These are phyloP conservation scores for Wallacemonas sp. DNA, from an alignment of 208 protist genomes.

Conservation along the genomic window DNA sequence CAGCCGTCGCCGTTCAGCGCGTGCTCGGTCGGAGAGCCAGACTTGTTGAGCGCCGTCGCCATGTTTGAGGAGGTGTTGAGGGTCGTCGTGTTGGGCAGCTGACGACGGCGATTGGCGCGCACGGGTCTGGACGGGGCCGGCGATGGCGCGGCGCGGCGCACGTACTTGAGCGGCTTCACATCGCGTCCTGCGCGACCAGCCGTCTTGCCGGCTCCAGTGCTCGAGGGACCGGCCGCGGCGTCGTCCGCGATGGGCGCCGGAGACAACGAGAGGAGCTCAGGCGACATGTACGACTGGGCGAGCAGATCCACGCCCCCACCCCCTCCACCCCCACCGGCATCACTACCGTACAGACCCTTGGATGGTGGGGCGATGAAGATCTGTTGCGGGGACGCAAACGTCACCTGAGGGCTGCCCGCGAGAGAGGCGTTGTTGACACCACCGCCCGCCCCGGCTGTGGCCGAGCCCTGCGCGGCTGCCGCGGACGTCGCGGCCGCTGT, in stretches of 20 bases:
- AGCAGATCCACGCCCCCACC: neutral
- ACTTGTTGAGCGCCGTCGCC: neutral
- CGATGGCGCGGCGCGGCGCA: conserved; percentile 42
- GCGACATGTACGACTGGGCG: conserved; percentile 9
- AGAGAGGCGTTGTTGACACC: neutral
- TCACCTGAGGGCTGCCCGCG: neutral
- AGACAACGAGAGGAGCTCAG: conserved; percentile 5
- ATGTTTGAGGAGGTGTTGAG: neutral
- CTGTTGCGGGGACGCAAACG: conserved; percentile 6
- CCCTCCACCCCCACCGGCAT: neutral
- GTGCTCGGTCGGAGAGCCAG: conserved; percentile 4
- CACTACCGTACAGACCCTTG: neutral
- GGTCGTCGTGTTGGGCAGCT: conserved; percentile 12
- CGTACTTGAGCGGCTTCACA: conserved; percentile 31
- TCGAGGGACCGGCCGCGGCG: neutral
- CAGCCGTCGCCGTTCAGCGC: neutral
- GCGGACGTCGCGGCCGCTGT: neutral
- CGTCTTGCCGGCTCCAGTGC: neutral
- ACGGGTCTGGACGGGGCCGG: conserved; percentile 52
- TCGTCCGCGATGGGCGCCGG: conserved; percentile 6
- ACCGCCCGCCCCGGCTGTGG: neutral
- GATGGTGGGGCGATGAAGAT: conserved; percentile 14
- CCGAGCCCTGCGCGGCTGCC: neutral
- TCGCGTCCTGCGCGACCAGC: conserved; percentile 12
- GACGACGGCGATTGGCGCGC: conserved; percentile 31